Base-by-base conservation (phyloP, 2,329 filamentous ascomycete species). In the Phoma sp. region DNA sequence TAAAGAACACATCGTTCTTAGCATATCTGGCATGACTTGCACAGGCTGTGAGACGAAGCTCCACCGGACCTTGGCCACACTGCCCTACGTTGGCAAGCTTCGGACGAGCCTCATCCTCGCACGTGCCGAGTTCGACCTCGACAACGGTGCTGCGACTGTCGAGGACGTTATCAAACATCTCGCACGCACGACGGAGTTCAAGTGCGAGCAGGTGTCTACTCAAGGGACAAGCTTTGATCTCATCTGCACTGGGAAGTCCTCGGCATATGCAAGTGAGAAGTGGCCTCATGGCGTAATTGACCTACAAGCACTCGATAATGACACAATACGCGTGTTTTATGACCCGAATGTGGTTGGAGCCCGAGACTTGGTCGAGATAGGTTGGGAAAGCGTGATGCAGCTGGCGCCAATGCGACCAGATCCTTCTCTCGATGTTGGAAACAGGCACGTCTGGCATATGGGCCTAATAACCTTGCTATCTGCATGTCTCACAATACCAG, bases 11-110 rank as follows among this genome's bases (percentile, higher is more conserved):
- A 75, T 90, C 2, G 71, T 85, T 21, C 76, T 91, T n/a, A 82
- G 77, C 50, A 79, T 91, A 17, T 80, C 82, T 2, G 88, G 89
- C 3, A 90, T 92, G 87, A 91, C 87, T 0, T 92, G 89, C 60
- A 86, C 85, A 0, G 88, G 88, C 0, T 92, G 89, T 68, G 87
- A 89, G 66, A 87, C 81, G 1, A 89, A 89, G 65, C 78, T 91
- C 0, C 47, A 36, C 66, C 76, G 21, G 74, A 84, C 82, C 0
- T 77, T 91, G 0, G 74, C 66, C 2, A 74, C 72, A 7, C 71
- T 88, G 1, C 51, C 73, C 0, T 77, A 75, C 0, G 73, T 90
- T 50, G 76, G 67, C 1, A 82, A 87, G 42, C 68, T 89, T 5
- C 84, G 85, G 58, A 86, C 84, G 0, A 91, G 85, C 56, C 76